Percentiles rank a stretch among this genome's conserved stretches.
Evolutionary conservation across 2,329 filamentous ascomycete species (phyloP).

Genomic region (Fusarium keratoplasticum): DNA sequence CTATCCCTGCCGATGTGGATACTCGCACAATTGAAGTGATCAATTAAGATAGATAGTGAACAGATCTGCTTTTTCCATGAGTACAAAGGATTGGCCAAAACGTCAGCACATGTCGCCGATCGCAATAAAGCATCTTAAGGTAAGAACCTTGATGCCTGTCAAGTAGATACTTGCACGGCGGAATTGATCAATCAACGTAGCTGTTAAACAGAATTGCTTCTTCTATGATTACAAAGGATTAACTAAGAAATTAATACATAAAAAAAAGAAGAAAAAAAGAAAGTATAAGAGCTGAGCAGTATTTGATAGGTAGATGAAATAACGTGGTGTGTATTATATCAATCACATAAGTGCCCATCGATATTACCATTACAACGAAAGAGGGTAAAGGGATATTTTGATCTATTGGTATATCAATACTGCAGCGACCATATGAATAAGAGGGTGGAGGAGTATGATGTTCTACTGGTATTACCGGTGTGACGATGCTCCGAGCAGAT

Average conservation of each 20-base stretch:
- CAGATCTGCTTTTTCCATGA: too few species aligned
- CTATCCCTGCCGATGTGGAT: too few species aligned
- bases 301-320: background rate
- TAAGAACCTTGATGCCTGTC: background rate
- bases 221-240: background rate
- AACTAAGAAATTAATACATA: background rate
- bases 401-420: conserved; percentile 12
- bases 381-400: conserved; percentile 9
- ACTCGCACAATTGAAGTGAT: too few species aligned
- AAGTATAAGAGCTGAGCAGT: background rate
- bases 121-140: background rate
- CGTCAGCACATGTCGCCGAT: too few species aligned
- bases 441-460: conserved; percentile 3
- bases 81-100: too few species aligned
- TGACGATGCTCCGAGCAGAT: background rate
- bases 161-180: background rate
- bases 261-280: background rate
- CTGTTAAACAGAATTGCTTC: background rate
- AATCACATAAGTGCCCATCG: background rate
- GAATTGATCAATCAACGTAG: background rate
- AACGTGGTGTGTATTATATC: background rate
- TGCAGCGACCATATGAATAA: conserved; percentile 1
- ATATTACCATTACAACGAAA: conserved; percentile 9
- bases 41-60: too few species aligned
- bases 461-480: background rate